Base-by-base conservation (phyloP, 2,329 filamentous ascomycete genomes). In the Neofusicoccum laricinum region DNA sequence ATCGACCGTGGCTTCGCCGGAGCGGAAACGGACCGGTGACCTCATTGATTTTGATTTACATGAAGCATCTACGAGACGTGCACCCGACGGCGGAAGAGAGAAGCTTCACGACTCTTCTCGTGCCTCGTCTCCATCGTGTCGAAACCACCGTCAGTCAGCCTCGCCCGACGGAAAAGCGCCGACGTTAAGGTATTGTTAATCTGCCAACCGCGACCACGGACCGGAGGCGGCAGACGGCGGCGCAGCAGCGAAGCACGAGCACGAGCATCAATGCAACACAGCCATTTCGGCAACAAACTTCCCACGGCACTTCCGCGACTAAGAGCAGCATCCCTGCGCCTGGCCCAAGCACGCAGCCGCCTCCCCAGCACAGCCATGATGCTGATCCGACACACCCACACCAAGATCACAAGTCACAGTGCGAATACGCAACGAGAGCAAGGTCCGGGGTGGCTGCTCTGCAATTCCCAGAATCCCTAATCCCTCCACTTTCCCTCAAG, bases 311-410 rank as follows among this genome's bases (percentile, higher is more conserved):
- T 36, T 51, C 32, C 30, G 49, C 49, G 49, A 36, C 49, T 51
- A n/a, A 46, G 21, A 36, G 25, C n/a, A 59, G 30, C 40, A 30
- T 34, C 30, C 30, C 15, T 17, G n/a, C 8, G 6, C 12, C 2
- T 46, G 1, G 30, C n/a, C n/a, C 6, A 45, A 36, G 8, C 7
- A 40, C 38, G n/a, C 40, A 57, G 38, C 53, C 38, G 21, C 53
- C 38, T 30, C 51, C 34, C 51, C 38, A 59, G 40, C 55, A 46
- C 55, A 59, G 55, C 55, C 30, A 46, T 59, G 55, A 46, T 19
- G 41, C 17, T 59, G 55, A 36, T 36, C 55, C 55, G 55, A 46
- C 30, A 10, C 41, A 46, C 55, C 36, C 51, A 12, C 40, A 30
- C 53, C 53, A 17, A 21, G 25, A 19, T 19, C 15, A 21, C 32